Conservation (phyloP, 176 grass and related monocot species). For the Guadua angustifolia region DNA sequence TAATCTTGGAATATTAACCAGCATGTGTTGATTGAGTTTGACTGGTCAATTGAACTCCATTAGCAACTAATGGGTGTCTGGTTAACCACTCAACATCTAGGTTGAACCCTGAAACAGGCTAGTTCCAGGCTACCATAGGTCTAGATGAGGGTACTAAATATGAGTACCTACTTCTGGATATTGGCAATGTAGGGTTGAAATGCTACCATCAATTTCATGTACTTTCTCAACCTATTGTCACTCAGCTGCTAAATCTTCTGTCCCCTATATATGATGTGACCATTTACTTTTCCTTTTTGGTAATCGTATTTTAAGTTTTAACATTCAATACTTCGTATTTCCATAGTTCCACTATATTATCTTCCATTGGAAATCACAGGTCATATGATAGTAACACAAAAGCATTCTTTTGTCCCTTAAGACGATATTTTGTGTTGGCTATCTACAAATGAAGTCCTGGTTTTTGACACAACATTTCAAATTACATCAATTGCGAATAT, state of each 20-base stretch:
- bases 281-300: background rate
- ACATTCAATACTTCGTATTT: background rate
- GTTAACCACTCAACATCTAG: background rate
- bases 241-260: background rate
- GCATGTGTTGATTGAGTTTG: too few species aligned
- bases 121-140: background rate
- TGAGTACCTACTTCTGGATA: background rate
- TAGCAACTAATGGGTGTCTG: background rate
- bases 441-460: background rate
- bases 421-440: slow-evolving; percentile 8
- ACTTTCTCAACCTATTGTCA: background rate
- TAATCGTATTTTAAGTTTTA: background rate
- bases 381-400: background rate
- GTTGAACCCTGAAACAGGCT: slow-evolving; percentile 25
- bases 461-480: background rate
- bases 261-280: background rate
- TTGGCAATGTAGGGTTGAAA: background rate
- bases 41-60: too few species aligned
- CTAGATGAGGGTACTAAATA: background rate
- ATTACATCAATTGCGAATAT: background rate
- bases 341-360: background rate
- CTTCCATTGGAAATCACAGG: background rate
- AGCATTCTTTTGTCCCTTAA: slow-evolving; percentile 3
- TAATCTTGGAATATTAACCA: background rate
- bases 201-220: background rate